Conservation (phyloP, 805 yeast genomes). For the Dipodascus albidus region DNA sequence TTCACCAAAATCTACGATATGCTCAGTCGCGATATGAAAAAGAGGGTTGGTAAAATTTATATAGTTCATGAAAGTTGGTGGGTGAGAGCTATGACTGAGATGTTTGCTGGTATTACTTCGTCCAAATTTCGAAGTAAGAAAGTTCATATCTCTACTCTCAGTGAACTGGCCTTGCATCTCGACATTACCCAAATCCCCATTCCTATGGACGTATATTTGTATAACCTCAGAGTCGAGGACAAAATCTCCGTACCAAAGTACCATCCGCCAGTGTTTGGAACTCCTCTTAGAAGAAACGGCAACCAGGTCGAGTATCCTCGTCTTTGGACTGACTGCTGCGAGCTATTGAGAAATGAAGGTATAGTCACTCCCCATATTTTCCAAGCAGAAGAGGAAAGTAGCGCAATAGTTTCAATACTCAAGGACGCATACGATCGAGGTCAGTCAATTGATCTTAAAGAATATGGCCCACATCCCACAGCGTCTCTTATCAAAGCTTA, state of each 20-base stretch:
- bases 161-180: conserved; percentile 44
- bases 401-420: conserved; percentile 14
- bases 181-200: conserved; percentile 73
- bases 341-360: conserved; percentile 9
- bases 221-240: conserved; percentile 46
- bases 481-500: conserved; percentile 34
- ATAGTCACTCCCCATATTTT: conserved; percentile 11
- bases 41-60: conserved; percentile 48
- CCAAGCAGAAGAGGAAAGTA: conserved; percentile 3
- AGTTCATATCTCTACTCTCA: conserved; percentile 36
- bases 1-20: conserved; percentile 46
- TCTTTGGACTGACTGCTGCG: conserved; percentile 24
- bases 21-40: conserved; percentile 45
- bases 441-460: conserved; percentile 42
- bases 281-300: conserved; percentile 21
- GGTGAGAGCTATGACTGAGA: conserved; percentile 63
- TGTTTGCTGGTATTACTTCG: conserved; percentile 50
- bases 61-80: conserved; percentile 91
- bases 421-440: conserved; percentile 32
- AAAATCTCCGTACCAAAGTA: conserved; percentile 38
- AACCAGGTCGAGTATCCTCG: conserved; percentile 15
- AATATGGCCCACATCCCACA: conserved; percentile 44
- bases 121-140: conserved; percentile 34
- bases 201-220: conserved; percentile 60
- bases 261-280: conserved; percentile 23